Evolutionary conservation across 2,329 filamentous ascomycete species (phyloP).

Genomic region (Fusarium fujikuroi): DNA sequence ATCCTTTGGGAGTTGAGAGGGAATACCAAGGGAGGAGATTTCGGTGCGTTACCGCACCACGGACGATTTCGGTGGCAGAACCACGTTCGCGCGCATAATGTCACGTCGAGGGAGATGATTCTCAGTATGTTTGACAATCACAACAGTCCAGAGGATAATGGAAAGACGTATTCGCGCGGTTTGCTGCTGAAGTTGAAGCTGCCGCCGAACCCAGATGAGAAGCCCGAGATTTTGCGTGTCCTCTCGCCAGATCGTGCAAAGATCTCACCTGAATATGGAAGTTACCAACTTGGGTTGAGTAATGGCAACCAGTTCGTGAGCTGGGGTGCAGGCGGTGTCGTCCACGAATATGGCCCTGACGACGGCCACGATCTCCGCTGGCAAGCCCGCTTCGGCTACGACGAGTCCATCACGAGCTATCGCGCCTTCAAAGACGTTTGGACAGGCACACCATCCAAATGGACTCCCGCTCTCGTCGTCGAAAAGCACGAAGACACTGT

Average conservation of each 20-base stretch:
- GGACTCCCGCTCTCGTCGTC: slow-evolving; percentile 25
- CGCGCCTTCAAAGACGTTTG: slow-evolving; percentile 41
- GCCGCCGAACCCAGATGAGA: slow-evolving; percentile 21
- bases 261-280: slow-evolving; percentile 30
- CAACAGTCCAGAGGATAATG: slow-evolving; percentile 36
- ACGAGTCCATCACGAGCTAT: slow-evolving; percentile 36
- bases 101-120: slow-evolving; percentile 31
- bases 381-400: slow-evolving; percentile 39
- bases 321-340: slow-evolving; percentile 38
- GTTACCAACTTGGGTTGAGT: slow-evolving; percentile 24
- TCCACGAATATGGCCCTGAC: slow-evolving; percentile 41
- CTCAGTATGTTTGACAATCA: slow-evolving; percentile 52
- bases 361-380: slow-evolving; percentile 39
- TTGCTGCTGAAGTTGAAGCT: slow-evolving; percentile 27
- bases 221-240: slow-evolving; percentile 17
- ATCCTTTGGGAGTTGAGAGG: slow-evolving; percentile 43
- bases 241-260: slow-evolving; percentile 22
- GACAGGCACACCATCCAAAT: slow-evolving; percentile 36
- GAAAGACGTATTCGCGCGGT: slow-evolving; percentile 10
- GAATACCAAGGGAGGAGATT: slow-evolving; percentile 38
- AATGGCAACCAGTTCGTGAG: slow-evolving; percentile 42
- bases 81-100: slow-evolving; percentile 46
- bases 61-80: slow-evolving; percentile 52
- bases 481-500: slow-evolving; percentile 5
- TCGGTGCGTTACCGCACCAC: slow-evolving; percentile 38